These are phyloP conservation scores for Aspergillus flavus DNA, from an alignment of 2,329 filamentous ascomycete genomes.

Conservation along the genomic window DNA sequence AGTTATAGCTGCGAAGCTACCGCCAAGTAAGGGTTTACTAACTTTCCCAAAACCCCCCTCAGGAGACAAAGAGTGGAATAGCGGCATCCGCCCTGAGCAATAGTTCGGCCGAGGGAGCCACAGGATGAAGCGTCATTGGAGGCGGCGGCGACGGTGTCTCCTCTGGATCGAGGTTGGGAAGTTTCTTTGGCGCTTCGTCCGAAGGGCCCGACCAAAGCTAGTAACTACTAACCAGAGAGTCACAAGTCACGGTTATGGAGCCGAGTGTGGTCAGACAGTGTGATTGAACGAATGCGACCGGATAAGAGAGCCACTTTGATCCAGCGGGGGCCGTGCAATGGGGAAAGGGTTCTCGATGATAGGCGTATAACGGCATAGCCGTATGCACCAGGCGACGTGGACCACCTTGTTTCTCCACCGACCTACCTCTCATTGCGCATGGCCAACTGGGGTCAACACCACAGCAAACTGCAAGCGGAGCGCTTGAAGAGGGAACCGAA, in stretches of 20 bases:
- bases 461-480: not conserved
- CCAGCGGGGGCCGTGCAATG: constrained; percentile 18
- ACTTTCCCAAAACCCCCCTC: constrained; percentile 2
- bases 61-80: constrained; percentile 2
- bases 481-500: not conserved
- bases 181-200: constrained; percentile 1
- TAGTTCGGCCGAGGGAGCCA: not conserved
- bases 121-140: constrained; percentile 14
- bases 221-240: not conserved
- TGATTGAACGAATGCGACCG: constrained; percentile 22
- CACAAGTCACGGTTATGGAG: not conserved
- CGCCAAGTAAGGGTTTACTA: constrained; percentile 6
- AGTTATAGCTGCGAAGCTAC: constrained; percentile 6
- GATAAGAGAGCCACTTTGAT: constrained; percentile 16
- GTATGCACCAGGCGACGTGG: not conserved
- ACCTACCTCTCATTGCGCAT: not conserved
- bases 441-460: not conserved
- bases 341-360: constrained; percentile 14
- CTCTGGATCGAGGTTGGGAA: constrained; percentile 14
- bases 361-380: constrained; percentile 1
- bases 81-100: not conserved
- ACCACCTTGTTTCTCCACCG: not conserved
- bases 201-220: not conserved
- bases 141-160: constrained; percentile 6
- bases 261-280: constrained; percentile 20